Evolutionary conservation across 2,329 filamentous ascomycete genomes (phyloP).

Genomic region (Geosmithia putterillii): DNA sequence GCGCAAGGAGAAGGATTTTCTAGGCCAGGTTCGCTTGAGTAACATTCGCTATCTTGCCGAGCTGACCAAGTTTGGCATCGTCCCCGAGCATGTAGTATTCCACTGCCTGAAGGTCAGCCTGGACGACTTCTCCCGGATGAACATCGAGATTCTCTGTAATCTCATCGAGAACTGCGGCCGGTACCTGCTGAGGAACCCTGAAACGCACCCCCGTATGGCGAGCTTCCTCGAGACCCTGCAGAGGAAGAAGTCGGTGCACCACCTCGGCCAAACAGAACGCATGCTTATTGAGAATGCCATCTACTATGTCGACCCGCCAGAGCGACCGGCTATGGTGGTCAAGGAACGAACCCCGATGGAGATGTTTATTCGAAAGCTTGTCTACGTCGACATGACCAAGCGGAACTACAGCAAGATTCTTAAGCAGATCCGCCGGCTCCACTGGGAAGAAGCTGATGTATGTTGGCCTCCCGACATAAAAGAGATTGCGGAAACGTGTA

Average conservation of each 20-base stretch:
- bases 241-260: conserved; percentile 90
- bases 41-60: conserved; percentile 98
- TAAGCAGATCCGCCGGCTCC: conserved; percentile 86
- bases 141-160: conserved; percentile 97
- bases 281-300: conserved; percentile 98
- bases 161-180: conserved; percentile 92
- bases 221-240: conserved; percentile 91
- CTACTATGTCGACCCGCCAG: conserved; percentile 94
- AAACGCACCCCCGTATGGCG: conserved; percentile 85
- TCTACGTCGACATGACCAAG: conserved; percentile 90
- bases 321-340: conserved; percentile 86
- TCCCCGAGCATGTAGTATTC: conserved; percentile 97
- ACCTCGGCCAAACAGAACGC: conserved; percentile 87
- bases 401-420: conserved; percentile 87
- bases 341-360: conserved; percentile 93
- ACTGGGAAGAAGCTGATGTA: conserved; percentile 90
- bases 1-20: conserved; percentile 94
- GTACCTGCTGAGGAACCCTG: conserved; percentile 82
- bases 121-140: conserved; percentile 97
- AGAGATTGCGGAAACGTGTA: background rate
- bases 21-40: conserved; percentile 83
- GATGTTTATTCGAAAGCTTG: conserved; percentile 79
- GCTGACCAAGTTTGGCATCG: conserved; percentile 93
- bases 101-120: conserved; percentile 96
- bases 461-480: conserved; percentile 3